Evolutionary conservation across 768 basidiomycete species (phyloP).

Genomic region (Podaxis rugospora): DNA sequence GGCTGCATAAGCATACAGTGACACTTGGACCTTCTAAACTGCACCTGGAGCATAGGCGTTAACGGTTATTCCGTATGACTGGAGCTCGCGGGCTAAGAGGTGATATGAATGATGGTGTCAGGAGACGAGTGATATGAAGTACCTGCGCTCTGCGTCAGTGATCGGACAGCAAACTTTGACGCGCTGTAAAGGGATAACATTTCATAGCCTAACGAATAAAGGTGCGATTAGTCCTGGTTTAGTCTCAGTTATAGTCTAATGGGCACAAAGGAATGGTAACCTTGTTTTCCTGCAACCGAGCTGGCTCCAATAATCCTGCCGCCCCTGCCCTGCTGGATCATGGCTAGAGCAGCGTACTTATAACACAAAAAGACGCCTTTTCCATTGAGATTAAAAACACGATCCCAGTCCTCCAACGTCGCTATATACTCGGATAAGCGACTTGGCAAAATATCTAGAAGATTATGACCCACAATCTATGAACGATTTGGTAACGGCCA

Average conservation of each 20-base stretch:
- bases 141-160: conserved; percentile 35
- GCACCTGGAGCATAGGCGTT: conserved; percentile 38
- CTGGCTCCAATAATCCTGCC: conserved; percentile 51
- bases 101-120: not conserved
- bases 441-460: not conserved
- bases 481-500: not conserved
- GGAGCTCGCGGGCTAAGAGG: conserved; percentile 30
- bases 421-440: conserved; percentile 19
- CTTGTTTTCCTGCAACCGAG: conserved; percentile 26
- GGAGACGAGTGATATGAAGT: not conserved
- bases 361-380: conserved; percentile 60
- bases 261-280: conserved; percentile 4
- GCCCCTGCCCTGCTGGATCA: conserved; percentile 51
- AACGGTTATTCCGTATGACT: conserved; percentile 33
- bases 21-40: not conserved
- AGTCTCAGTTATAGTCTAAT: not conserved
- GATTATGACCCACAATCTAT: not conserved
- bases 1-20: not conserved
- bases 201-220: too few relatives aligned
- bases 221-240: not conserved
- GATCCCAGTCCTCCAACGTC: conserved; percentile 34
- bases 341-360: conserved; percentile 57
- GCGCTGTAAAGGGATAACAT: conserved; percentile 24
- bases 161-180: conserved; percentile 35
- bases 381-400: conserved; percentile 43